Percentiles rank a stretch among this genome's conserved stretches.
Conservation (phyloP, 2,329 filamentous ascomycete species). For the Aspergillus terreus region DNA sequence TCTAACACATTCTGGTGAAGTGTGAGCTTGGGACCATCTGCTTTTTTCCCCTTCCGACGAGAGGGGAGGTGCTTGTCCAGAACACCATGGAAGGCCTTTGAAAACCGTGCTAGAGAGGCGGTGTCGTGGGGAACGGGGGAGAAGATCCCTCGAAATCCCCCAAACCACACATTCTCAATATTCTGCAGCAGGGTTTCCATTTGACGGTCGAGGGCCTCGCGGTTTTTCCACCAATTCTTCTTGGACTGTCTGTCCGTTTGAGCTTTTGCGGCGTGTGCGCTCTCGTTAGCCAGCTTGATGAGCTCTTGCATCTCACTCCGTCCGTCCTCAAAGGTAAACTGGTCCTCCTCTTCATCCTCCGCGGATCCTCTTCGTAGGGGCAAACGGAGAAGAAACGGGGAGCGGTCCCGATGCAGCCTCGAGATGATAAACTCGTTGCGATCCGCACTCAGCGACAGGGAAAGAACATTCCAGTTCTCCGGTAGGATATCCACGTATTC, state of each 20-base stretch:
- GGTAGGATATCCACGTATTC: slow-evolving; percentile 86
- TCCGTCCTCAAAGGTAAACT: slow-evolving; percentile 80
- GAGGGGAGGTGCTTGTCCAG: slow-evolving; percentile 85
- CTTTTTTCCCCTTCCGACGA: slow-evolving; percentile 58
- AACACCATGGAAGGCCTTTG: slow-evolving; percentile 71
- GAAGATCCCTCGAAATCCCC: slow-evolving; percentile 92
- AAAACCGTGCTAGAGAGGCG: slow-evolving; percentile 69
- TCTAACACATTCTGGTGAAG: slow-evolving; percentile 71
- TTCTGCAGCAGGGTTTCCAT: slow-evolving; percentile 75
- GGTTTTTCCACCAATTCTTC: slow-evolving; percentile 83
- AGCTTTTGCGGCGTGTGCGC: slow-evolving; percentile 70
- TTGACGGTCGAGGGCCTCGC: slow-evolving; percentile 73
- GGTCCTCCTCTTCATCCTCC: slow-evolving; percentile 70
- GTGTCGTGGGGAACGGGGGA: slow-evolving; percentile 65
- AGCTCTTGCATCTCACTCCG: slow-evolving; percentile 78
- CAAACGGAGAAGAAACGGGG: slow-evolving; percentile 80
- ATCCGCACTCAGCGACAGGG: slow-evolving; percentile 76
- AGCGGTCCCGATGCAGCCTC: slow-evolving; percentile 70
- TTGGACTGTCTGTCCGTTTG: slow-evolving; percentile 72
- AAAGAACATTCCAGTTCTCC: slow-evolving; percentile 76
- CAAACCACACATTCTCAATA: slow-evolving; percentile 90
- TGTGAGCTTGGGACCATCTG: slow-evolving; percentile 48
- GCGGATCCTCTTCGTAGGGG: slow-evolving; percentile 79
- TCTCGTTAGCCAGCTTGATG: slow-evolving; percentile 75
- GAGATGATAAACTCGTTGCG: slow-evolving; percentile 82